Conservation (phyloP, 768 basidiomycete genomes). For the Hygrophorus russula region DNA sequence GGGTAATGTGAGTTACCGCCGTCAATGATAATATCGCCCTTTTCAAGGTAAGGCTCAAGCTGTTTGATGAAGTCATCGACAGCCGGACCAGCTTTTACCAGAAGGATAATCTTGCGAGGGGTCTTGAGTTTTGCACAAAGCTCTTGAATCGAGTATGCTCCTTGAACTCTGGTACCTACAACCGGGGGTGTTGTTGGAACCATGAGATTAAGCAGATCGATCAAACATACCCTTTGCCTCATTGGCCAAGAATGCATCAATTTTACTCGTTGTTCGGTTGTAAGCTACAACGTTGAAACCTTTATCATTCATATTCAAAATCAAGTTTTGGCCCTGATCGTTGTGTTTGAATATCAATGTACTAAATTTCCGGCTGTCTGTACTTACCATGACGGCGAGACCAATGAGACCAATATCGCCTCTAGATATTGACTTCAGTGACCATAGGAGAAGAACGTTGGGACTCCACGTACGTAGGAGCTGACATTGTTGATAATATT, state of each 20-base stretch:
- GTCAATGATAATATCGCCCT: conserved; percentile 98
- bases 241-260: conserved; percentile 90
- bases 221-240: conserved; percentile 83
- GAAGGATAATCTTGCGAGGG: conserved; percentile 94
- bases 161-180: conserved; percentile 87
- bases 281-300: conserved; percentile 95
- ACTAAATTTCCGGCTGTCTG: conserved; percentile 12
- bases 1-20: conserved; percentile 99
- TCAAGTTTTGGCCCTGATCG: conserved; percentile 84
- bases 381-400: conserved; percentile 91
- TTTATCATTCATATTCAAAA: conserved; percentile 99
- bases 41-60: conserved; percentile 81
- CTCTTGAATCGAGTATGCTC: conserved; percentile 90
- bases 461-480: conserved; percentile 12
- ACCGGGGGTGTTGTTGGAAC: conserved; percentile 7
- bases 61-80: conserved; percentile 93
- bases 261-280: conserved; percentile 95
- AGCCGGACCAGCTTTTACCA: conserved; percentile 95
- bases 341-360: neutral
- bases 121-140: conserved; percentile 85
- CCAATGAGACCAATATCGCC: conserved; percentile 98
- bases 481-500: neutral
- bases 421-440: conserved; percentile 28
- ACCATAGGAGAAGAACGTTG: conserved; percentile 1
- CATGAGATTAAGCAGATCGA: neutral